Percentiles rank a stretch among this genome's conserved stretches.
Evolutionary conservation across 305 asterid species (phyloP).

Genomic region (Ilex paraguariensis): DNA sequence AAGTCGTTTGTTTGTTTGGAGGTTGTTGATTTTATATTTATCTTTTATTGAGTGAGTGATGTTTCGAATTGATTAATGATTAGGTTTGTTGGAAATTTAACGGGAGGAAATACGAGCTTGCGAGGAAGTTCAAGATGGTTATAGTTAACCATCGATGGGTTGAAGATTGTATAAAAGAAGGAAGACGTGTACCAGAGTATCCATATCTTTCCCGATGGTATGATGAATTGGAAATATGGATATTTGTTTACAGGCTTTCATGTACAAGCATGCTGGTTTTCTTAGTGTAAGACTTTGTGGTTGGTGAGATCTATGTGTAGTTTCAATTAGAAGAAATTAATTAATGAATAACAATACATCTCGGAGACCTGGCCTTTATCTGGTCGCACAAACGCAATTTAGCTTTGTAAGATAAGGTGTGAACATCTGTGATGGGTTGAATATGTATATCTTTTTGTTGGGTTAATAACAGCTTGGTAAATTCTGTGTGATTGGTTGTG

Average conservation of each 20-base stretch:
- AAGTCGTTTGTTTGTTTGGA: not conserved
- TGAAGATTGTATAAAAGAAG: constrained; percentile 49
- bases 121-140: constrained; percentile 35
- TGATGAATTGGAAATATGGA: not conserved
- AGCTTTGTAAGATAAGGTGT: no score
- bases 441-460: no score
- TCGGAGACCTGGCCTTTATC: not conserved
- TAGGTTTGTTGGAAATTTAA: constrained; percentile 88
- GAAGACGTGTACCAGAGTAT: constrained; percentile 38
- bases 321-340: no score
- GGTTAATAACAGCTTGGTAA: no score
- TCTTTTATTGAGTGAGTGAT: not conserved
- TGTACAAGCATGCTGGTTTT: not conserved
- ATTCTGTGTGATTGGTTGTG: not conserved
- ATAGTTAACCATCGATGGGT: constrained; percentile 74
- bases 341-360: not conserved
- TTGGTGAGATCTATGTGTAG: no score
- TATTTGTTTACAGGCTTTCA: not conserved
- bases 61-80: not conserved
- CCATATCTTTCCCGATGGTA: constrained; percentile 44
- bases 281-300: no score
- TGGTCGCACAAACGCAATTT: no score
- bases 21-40: not conserved
- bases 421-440: no score
- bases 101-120: constrained; percentile 75